phyloP scores from a whole-genome alignment of 2,329 filamentous ascomycete genomes.

The Calonectria honghensis region DNA sequence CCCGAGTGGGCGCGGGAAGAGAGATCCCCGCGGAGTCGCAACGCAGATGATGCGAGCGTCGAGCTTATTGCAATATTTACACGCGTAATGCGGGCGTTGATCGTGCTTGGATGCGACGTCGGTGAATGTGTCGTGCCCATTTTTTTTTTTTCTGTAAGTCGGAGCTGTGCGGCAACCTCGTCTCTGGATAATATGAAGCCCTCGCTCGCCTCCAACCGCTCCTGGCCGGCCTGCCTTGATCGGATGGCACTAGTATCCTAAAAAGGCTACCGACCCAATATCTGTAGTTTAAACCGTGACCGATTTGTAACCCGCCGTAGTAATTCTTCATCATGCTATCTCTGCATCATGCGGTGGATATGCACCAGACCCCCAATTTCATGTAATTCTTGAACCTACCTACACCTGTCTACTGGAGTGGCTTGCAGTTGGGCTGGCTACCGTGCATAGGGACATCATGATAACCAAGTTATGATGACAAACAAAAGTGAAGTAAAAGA shows the following conservation, averaged over 20 bases:
- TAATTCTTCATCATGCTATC: neutral
- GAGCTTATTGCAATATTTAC: slow-evolving; percentile 9
- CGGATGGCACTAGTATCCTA: neutral
- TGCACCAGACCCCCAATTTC: neutral
- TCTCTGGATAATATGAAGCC: slow-evolving; percentile 8
- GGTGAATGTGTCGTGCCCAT: neutral
- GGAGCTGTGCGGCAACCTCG: neutral
- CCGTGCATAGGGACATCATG: neutral
- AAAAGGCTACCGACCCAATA: neutral
- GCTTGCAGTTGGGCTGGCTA: neutral
- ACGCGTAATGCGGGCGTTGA: slow-evolving; percentile 16
- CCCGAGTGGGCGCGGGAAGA: slow-evolving; percentile 12
- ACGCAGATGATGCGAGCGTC: slow-evolving; percentile 20
- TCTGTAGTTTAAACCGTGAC: neutral
- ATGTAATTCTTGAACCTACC: neutral
- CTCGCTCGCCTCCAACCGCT: neutral
- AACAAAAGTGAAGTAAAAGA: neutral
- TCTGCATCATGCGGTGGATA: neutral
- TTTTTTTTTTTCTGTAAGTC: neutral
- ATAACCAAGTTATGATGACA: neutral
- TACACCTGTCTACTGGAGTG: neutral
- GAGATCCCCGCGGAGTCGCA: slow-evolving; percentile 17
- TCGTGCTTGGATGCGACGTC: neutral
- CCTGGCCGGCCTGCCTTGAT: neutral
- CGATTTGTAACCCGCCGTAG: neutral